A percentile compares a stretch with the other conserved stretches of the same genome.
These are phyloP conservation scores for Lentinula aciculospora DNA, from an alignment of 768 basidiomycete species.

Conservation along the genomic window DNA sequence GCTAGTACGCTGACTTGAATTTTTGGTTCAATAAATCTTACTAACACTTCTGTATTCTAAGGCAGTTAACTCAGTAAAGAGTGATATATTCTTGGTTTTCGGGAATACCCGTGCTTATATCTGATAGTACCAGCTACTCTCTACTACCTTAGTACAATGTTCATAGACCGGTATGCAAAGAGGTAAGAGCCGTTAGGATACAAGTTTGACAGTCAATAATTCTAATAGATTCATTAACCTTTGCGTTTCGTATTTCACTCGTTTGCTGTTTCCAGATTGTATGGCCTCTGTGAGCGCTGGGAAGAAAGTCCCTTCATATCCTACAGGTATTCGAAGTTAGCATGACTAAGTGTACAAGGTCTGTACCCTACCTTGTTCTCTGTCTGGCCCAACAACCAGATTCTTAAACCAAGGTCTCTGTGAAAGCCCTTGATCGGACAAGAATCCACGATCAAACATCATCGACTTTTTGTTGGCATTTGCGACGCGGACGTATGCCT, in stretches of 20 bases:
- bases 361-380: neutral
- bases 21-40: neutral
- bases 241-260: constrained; percentile 52
- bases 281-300: constrained; percentile 71
- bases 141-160: too few species aligned
- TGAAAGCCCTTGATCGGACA: constrained; percentile 69
- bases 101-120: too few species aligned
- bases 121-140: too few species aligned
- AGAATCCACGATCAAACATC: constrained; percentile 75
- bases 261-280: constrained; percentile 60
- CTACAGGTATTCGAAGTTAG: constrained; percentile 23
- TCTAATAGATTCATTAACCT: constrained; percentile 51
- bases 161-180: too few species aligned
- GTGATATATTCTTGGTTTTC: too few species aligned
- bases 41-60: too few species aligned
- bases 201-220: constrained; percentile 32
- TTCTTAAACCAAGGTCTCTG: constrained; percentile 67
- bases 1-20: constrained; percentile 26
- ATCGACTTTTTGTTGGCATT: constrained; percentile 61
- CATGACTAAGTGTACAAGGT: neutral
- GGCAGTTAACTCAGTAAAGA: too few species aligned
- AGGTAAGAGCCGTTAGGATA: neutral
- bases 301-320: constrained; percentile 81
- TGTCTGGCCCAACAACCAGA: constrained; percentile 4
- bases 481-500: constrained; percentile 52